Conservation (phyloP, 2,329 filamentous ascomycete genomes). For the Paraconiothyrium brasiliense region DNA sequence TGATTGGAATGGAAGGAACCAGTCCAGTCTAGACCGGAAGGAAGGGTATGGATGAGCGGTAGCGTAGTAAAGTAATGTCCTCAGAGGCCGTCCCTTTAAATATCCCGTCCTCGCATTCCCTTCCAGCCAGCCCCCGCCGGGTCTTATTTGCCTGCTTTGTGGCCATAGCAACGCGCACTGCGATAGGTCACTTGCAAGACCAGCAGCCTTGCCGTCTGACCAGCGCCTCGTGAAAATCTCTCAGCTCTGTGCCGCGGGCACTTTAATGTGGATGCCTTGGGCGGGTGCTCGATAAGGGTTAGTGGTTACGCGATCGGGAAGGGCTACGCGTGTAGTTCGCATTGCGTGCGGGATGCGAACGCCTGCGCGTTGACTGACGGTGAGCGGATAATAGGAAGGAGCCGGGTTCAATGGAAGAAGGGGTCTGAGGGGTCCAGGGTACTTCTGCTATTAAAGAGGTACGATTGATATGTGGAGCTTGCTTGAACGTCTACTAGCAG, state of each 20-base stretch:
- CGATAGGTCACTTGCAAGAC: slow-evolving; percentile 16
- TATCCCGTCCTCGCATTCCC: neutral
- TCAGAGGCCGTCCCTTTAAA: slow-evolving; percentile 11
- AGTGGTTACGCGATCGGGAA: slow-evolving; percentile 11
- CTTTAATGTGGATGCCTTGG: slow-evolving; percentile 18
- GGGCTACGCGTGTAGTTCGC: slow-evolving; percentile 13
- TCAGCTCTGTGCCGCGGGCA: slow-evolving; percentile 10
- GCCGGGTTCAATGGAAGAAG: neutral
- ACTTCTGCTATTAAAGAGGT: neutral
- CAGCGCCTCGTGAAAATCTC: slow-evolving; percentile 19
- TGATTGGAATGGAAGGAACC: too few relatives aligned
- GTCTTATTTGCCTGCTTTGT: slow-evolving; percentile 13
- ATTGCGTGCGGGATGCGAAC: slow-evolving; percentile 9
- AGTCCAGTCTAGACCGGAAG: neutral
- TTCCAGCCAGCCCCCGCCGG: slow-evolving; percentile 3
- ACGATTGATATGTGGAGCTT: neutral
- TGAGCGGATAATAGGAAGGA: neutral
- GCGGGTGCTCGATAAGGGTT: slow-evolving; percentile 11
- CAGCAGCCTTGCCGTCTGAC: slow-evolving; percentile 21
- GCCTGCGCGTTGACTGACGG: neutral
- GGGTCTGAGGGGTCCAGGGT: neutral
- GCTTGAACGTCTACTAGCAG: neutral
- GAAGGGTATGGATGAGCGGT: neutral
- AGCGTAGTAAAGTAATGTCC: slow-evolving; percentile 5
- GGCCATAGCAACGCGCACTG: neutral